Percentiles rank a stretch among this genome's conserved stretches.
Evolutionary conservation across 83 land plant species (phyloP).

Genomic region (Diphasiastrum complanatum): DNA sequence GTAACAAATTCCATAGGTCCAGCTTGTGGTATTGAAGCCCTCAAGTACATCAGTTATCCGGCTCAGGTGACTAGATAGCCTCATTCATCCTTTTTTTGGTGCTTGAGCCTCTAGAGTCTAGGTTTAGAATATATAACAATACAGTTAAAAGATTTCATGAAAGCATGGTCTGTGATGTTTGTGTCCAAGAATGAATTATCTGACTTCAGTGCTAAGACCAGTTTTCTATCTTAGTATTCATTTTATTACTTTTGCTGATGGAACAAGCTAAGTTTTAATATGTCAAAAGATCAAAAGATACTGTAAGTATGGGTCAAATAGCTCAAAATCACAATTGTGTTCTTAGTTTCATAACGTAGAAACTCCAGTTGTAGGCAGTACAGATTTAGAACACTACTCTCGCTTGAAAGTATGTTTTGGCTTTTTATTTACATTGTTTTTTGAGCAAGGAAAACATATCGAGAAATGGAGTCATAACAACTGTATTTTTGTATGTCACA

Average conservation of each 20-base stretch:
- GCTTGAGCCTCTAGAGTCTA: background rate
- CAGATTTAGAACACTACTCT: too few species aligned
- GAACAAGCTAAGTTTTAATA: too few species aligned
- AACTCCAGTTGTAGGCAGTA: too few species aligned
- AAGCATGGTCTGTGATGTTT: background rate
- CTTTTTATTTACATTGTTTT: too few species aligned
- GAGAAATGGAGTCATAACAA: background rate
- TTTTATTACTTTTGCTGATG: background rate
- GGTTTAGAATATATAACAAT: background rate
- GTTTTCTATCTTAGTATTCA: background rate
- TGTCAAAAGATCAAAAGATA: too few species aligned
- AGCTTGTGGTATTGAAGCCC: slow-evolving; percentile 97
- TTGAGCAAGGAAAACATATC: background rate
- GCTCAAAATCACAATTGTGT: too few species aligned
- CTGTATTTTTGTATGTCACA: background rate
- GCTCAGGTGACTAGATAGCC: slow-evolving; percentile 63
- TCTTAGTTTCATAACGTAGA: too few species aligned
- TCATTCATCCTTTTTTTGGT: background rate
- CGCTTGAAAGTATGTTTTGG: too few species aligned
- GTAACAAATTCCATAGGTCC: slow-evolving; percentile 94
- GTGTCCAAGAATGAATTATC: background rate
- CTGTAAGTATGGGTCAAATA: too few species aligned
- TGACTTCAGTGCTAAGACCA: too few species aligned
- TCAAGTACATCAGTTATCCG: slow-evolving; percentile 98
- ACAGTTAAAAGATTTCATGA: background rate